Evolutionary conservation across 2,329 filamentous ascomycete genomes (phyloP).

Genomic region (Penicillium brasilianum): DNA sequence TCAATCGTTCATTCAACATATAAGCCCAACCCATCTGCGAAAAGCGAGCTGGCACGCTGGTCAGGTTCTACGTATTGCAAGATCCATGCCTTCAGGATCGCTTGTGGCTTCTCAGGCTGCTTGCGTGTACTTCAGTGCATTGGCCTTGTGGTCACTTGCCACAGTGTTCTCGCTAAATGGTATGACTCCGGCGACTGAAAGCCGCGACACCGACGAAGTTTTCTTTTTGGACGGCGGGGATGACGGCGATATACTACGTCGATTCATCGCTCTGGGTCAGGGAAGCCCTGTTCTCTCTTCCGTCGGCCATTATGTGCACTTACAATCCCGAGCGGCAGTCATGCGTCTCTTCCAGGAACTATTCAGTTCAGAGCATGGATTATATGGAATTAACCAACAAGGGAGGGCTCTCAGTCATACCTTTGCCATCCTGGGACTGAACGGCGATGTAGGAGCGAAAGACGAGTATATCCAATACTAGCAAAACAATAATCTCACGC

Average conservation of each 20-base stretch:
- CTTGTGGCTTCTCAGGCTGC: not conserved
- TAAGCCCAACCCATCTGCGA: not conserved
- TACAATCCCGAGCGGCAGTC: not conserved
- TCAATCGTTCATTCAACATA: not conserved
- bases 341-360: slow-evolving; percentile 4
- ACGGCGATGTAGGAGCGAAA: not conserved
- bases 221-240: not conserved
- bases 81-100: not conserved
- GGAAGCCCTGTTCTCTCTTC: not conserved
- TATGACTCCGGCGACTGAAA: not conserved
- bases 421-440: not conserved
- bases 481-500: not conserved
- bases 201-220: not conserved
- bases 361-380: not conserved
- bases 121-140: not conserved
- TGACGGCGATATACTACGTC: not conserved
- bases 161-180: not conserved
- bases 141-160: slow-evolving; percentile 1
- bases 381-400: not conserved
- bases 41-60: slow-evolving; percentile 2
- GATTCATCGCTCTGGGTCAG: not conserved
- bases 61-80: not conserved
- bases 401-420: slow-evolving; percentile 2
- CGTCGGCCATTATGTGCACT: not conserved
- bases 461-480: not conserved